Percentiles rank a stretch among this genome's conserved stretches.
Conservation (phyloP, 2,329 filamentous ascomycete genomes). For the Fusarium coicis region DNA sequence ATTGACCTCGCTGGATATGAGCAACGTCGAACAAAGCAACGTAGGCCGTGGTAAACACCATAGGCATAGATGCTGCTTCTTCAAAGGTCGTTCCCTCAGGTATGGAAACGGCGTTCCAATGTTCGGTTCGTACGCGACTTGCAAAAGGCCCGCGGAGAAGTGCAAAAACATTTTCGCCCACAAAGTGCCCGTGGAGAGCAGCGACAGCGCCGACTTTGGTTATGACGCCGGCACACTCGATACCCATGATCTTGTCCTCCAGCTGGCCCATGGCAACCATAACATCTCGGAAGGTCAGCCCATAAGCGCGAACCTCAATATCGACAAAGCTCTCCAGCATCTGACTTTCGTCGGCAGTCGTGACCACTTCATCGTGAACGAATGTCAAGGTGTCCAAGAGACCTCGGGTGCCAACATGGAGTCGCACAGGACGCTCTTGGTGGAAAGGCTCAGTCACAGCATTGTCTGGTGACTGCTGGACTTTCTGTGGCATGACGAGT, state of each 20-base stretch:
- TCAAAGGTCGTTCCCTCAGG: background rate
- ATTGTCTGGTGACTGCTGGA: background rate
- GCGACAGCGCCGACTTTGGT: background rate
- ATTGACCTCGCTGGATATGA: constrained; percentile 24
- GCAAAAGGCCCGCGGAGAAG: background rate
- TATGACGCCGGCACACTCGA: background rate
- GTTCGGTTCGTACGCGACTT: background rate
- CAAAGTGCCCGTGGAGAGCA: background rate
- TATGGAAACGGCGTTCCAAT: background rate
- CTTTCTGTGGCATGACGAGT: background rate
- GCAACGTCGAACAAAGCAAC: constrained; percentile 6
- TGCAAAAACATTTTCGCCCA: background rate
- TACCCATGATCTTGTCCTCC: background rate
- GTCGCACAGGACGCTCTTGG: background rate
- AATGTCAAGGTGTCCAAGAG: background rate
- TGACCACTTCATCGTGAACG: background rate
- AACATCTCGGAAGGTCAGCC: background rate
- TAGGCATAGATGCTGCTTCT: constrained; percentile 13
- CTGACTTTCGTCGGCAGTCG: background rate
- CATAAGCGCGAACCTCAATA: background rate
- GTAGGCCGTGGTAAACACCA: constrained; percentile 17
- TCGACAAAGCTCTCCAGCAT: background rate
- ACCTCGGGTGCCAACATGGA: background rate
- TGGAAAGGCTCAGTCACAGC: background rate
- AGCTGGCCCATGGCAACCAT: background rate